Evolutionary conservation across 495 filamentous ascomycete genomes (phyloP).

Genomic region (Neurospora discreta): DNA sequence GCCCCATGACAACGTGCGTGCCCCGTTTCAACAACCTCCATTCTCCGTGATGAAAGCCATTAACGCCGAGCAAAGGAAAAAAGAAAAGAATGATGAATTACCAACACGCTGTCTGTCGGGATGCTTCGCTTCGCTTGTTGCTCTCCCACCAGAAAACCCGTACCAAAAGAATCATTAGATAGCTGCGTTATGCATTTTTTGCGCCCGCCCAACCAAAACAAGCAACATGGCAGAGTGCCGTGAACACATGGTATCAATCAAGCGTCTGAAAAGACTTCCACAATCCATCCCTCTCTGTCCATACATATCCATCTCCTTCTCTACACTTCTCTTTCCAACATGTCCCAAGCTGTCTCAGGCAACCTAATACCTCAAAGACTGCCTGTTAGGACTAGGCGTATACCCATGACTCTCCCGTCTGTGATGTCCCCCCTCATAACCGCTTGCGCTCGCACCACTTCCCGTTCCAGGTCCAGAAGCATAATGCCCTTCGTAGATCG

Average conservation of each 20-base stretch:
- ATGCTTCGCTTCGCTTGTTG: no score
- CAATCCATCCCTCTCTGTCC: background rate
- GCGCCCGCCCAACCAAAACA: background rate
- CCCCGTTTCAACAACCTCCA: no score
- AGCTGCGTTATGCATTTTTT: background rate
- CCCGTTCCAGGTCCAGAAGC: background rate
- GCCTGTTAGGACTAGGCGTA: background rate
- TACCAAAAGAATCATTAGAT: background rate
- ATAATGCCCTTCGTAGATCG: constrained; percentile 21
- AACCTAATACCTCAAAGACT: background rate
- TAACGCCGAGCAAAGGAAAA: no score
- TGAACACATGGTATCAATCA: background rate
- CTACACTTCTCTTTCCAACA: background rate
- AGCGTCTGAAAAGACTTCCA: background rate
- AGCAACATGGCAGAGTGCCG: background rate
- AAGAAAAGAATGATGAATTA: no score
- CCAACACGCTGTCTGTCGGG: no score
- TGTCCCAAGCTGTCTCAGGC: background rate
- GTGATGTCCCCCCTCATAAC: background rate
- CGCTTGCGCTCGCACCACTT: background rate
- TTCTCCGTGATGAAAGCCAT: no score
- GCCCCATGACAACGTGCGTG: no score
- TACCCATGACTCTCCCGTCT: background rate
- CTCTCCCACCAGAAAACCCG: no score
- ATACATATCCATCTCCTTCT: background rate